Evolutionary conservation across 1,284 basidiomycete species (phyloP).

Genomic region (Apiotrichum siamense): DNA sequence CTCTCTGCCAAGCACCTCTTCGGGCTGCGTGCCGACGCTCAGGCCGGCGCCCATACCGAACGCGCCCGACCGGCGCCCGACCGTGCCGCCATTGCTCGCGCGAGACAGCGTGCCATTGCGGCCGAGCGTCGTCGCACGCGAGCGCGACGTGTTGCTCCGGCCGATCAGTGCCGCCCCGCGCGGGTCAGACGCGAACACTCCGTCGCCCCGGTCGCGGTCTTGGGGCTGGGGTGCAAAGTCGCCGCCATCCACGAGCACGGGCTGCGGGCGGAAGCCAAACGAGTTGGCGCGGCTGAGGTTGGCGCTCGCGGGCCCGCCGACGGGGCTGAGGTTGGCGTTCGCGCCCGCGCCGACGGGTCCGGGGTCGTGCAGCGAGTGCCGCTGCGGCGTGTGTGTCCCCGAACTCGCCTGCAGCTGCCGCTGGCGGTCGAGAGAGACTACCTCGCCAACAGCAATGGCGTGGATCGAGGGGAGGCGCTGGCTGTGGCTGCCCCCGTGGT

Average conservation of each 20-base stretch:
- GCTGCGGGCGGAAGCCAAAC: slow-evolving; percentile 32
- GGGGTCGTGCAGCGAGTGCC: slow-evolving; percentile 13
- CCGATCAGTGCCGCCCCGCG: slow-evolving; percentile 15
- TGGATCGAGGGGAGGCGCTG: slow-evolving; percentile 11
- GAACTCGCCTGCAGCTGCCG: slow-evolving; percentile 29
- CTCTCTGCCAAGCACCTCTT: slow-evolving; percentile 43
- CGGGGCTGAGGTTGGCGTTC: too few relatives aligned
- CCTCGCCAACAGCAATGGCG: slow-evolving; percentile 24
- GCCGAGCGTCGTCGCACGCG: slow-evolving; percentile 18
- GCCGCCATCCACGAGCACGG: slow-evolving; percentile 25
- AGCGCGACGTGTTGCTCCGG: slow-evolving; percentile 25
- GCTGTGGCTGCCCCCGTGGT: not conserved
- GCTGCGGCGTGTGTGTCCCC: not conserved
- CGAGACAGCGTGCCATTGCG: slow-evolving; percentile 34
- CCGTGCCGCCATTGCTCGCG: slow-evolving; percentile 39
- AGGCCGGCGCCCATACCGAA: slow-evolving; percentile 43
- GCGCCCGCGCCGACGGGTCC: too few relatives aligned
- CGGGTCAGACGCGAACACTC: slow-evolving; percentile 13
- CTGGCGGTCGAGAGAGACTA: slow-evolving; percentile 29
- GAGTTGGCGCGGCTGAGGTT: slow-evolving; percentile 25
- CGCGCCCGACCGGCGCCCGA: slow-evolving; percentile 37
- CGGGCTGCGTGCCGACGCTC: slow-evolving; percentile 42
- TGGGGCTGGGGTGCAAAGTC: slow-evolving; percentile 11
- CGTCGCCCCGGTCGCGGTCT: not conserved
- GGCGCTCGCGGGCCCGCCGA: too few relatives aligned